Base-by-base conservation (phyloP, 495 filamentous ascomycete genomes). In the Articulospora tetracladia region DNA sequence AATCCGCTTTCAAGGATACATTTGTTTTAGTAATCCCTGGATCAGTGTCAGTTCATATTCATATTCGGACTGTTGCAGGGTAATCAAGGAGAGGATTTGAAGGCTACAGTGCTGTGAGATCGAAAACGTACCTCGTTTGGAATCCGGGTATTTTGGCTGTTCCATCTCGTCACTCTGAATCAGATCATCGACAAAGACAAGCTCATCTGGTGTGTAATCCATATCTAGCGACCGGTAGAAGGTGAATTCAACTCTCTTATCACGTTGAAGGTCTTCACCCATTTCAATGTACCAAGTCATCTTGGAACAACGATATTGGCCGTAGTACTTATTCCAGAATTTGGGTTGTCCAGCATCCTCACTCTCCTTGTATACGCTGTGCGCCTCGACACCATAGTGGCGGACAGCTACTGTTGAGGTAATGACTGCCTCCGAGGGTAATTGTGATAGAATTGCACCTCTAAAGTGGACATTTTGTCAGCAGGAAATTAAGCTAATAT, bases 221-320 rank as follows among this genome's bases (percentile, higher is more conserved):
- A 46, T 52, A 13, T 53, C 46, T 15, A 76, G 60, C 12, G 61
- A 70, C 3, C 75, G 69, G 60, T 69, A 70, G 55, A 77, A 77
- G 0, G 68, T 61, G 53, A 77, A 74, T 10, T 64, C 66, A 59
- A 78, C 73, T 28, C 58, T 71, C 59, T 66, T 62, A 41, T 68
- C 70, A 13, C 69, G 66, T 0, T 64, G 62, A 24, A 76, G 68
- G 23, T 75, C 75, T 28, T 77, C 73, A 3, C 75, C 75, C 46
- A 63, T 57, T 49, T 66, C 53, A 53, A 77, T 78, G 55, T 75
- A 77, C 75, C 75, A 78, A 26, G 71, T 73, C 64, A 75, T 69
- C 51, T 67, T 52, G 54, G 17, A 27, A 53, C 46, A 62, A 12
- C 32, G 4, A 25, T 41, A 1, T 26, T 53, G n/a, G 56, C 46